These are phyloP conservation scores for Abrus precatorius DNA, from an alignment of 306 rosid genomes.

Conservation along the genomic window DNA sequence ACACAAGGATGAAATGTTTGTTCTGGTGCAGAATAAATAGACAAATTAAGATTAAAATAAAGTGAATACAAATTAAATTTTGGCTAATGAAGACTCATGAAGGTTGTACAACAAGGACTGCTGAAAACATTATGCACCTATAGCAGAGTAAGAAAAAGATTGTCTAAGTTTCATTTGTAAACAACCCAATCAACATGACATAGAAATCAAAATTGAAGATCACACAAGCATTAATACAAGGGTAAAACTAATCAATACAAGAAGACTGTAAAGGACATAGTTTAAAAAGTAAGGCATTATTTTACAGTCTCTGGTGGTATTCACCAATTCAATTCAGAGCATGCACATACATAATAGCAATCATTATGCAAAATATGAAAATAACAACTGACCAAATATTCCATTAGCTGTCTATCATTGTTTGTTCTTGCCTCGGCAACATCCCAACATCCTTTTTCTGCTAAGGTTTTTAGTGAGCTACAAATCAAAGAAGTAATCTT, in stretches of 20 bases:
- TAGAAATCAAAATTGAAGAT: constrained; percentile 25
- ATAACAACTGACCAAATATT: constrained; percentile 79
- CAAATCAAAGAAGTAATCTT: constrained; percentile 42
- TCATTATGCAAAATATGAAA: constrained; percentile 34
- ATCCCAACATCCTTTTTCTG: constrained; percentile 98
- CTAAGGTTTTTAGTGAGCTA: constrained; percentile 87
- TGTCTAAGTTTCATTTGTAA: neutral
- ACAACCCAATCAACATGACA: constrained; percentile 24
- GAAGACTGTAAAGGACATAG: constrained; percentile 33
- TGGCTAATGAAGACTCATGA: neutral
- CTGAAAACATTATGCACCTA: constrained; percentile 27
- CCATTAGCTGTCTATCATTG: constrained; percentile 79
- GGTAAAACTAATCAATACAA: neutral
- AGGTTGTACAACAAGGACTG: constrained; percentile 24
- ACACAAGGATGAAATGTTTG: constrained; percentile 27
- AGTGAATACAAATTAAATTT: neutral
- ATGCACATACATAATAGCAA: constrained; percentile 19
- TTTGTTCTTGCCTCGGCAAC: constrained; percentile 90
- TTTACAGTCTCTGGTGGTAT: constrained; percentile 22
- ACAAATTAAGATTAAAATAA: constrained; percentile 7
- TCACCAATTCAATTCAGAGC: constrained; percentile 6
- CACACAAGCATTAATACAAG: neutral
- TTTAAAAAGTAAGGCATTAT: constrained; percentile 21
- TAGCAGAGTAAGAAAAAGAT: constrained; percentile 28
- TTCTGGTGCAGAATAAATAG: constrained; percentile 21